A percentile compares a stretch with the other conserved stretches of the same genome.
Evolutionary conservation across 352 stramenopile genomes (phyloP).

Genomic region (Aphanomyces astaci): DNA sequence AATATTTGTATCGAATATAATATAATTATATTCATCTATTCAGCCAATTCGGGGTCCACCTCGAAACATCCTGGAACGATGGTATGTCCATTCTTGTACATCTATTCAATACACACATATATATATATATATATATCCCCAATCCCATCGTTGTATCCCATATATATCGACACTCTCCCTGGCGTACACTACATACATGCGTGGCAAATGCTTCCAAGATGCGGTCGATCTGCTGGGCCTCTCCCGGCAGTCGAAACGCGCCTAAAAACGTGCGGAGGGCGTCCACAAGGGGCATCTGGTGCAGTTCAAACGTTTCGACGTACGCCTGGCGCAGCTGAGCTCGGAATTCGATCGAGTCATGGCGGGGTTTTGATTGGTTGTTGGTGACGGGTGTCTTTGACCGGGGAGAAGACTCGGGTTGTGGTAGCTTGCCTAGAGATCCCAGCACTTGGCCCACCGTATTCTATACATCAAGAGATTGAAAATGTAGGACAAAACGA

Average conservation of each 20-base stretch:
- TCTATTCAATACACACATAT: too few species aligned
- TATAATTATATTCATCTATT: too few species aligned
- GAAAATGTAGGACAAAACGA: not conserved
- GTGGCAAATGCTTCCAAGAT: constrained; percentile 83
- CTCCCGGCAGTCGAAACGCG: constrained; percentile 74
- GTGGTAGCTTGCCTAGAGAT: constrained; percentile 67
- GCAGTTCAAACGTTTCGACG: constrained; percentile 76
- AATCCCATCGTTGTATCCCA: too few species aligned
- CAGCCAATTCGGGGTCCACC: too few species aligned
- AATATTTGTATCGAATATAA: too few species aligned
- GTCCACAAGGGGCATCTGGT: constrained; percentile 59
- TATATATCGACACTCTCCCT: too few species aligned
- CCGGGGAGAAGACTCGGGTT: constrained; percentile 29
- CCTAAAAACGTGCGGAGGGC: constrained; percentile 77
- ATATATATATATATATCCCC: too few species aligned
- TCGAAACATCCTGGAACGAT: too few species aligned
- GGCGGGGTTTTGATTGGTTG: too few species aligned
- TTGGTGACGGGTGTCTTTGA: constrained; percentile 56
- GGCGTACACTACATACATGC: constrained; percentile 26
- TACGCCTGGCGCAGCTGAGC: constrained; percentile 60
- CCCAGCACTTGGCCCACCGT: constrained; percentile 80
- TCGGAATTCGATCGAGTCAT: constrained; percentile 84
- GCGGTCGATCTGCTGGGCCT: constrained; percentile 84
- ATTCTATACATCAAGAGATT: constrained; percentile 25
- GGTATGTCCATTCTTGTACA: too few species aligned